phyloP scores from a whole-genome alignment of 2,329 filamentous ascomycete species.

The Colletotrichum sp. region DNA sequence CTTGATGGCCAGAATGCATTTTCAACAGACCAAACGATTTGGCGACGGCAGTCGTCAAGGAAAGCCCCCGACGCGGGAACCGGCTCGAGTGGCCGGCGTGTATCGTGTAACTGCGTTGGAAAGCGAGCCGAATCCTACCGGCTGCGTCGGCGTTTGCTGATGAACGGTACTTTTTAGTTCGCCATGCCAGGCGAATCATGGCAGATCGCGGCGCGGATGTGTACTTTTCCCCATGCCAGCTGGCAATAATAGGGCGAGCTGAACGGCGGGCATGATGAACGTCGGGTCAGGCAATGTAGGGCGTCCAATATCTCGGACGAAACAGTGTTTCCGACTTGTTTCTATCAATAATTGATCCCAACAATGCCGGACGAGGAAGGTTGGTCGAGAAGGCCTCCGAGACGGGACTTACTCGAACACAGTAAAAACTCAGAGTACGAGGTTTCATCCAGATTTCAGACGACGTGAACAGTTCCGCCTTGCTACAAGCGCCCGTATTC shows the following conservation, averaged over 20 bases:
- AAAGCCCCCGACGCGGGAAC: not conserved
- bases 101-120: not conserved
- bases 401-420: not conserved
- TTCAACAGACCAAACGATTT: not conserved
- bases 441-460: not conserved
- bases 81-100: not conserved
- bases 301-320: not conserved
- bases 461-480: not conserved
- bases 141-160: not conserved
- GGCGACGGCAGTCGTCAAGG: not conserved
- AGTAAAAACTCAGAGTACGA: not conserved
- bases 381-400: not conserved
- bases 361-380: not conserved
- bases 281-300: not conserved
- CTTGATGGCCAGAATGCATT: not conserved
- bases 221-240: not conserved
- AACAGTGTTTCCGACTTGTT: not conserved
- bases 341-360: not conserved
- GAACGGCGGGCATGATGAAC: not conserved
- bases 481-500: not conserved
- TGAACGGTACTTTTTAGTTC: slow-evolving; percentile 1
- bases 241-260: not conserved
- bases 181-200: not conserved
- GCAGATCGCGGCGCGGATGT: not conserved
- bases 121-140: not conserved